phyloP scores from a whole-genome alignment of 2,329 filamentous ascomycete species.

The Diaporthe helianthi region DNA sequence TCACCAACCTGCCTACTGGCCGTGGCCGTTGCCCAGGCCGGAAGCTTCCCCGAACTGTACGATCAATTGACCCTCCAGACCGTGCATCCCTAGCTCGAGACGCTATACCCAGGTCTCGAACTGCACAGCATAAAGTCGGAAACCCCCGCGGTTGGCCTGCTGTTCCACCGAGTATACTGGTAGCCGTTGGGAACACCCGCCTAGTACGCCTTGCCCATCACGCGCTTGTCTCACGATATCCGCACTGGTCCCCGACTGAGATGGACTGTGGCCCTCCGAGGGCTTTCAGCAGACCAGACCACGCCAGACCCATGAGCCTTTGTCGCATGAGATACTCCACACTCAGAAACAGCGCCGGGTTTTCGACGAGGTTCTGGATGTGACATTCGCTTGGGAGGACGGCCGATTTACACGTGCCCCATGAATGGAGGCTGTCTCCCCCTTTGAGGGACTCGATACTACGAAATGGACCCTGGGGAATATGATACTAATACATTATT shows the following conservation, averaged over 20 bases:
- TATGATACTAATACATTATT: constrained; percentile 68
- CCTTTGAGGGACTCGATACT: constrained; percentile 36
- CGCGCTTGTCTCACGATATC: constrained; percentile 25
- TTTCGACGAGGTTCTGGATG: constrained; percentile 26
- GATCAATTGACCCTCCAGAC: background rate
- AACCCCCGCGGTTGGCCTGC: constrained; percentile 13
- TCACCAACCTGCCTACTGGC: background rate
- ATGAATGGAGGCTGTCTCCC: constrained; percentile 34
- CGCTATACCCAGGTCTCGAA: background rate
- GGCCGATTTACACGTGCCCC: constrained; percentile 32
- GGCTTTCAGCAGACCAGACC: constrained; percentile 19
- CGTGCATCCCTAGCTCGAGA: constrained; percentile 7
- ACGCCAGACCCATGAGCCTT: constrained; percentile 23
- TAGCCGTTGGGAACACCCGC: constrained; percentile 8
- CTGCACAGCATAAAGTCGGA: constrained; percentile 2
- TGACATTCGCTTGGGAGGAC: constrained; percentile 26
- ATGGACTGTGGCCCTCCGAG: constrained; percentile 34
- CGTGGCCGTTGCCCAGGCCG: background rate
- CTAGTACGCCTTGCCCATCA: background rate
- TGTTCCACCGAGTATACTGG: too few relatives aligned
- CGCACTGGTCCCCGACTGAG: constrained; percentile 12
- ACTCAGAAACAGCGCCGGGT: constrained; percentile 13
- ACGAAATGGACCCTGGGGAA: constrained; percentile 69
- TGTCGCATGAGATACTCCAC: background rate
- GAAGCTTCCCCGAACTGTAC: constrained; percentile 11